Evolutionary conservation across 768 basidiomycete genomes (phyloP).

Genomic region (Lactarius psammicola): DNA sequence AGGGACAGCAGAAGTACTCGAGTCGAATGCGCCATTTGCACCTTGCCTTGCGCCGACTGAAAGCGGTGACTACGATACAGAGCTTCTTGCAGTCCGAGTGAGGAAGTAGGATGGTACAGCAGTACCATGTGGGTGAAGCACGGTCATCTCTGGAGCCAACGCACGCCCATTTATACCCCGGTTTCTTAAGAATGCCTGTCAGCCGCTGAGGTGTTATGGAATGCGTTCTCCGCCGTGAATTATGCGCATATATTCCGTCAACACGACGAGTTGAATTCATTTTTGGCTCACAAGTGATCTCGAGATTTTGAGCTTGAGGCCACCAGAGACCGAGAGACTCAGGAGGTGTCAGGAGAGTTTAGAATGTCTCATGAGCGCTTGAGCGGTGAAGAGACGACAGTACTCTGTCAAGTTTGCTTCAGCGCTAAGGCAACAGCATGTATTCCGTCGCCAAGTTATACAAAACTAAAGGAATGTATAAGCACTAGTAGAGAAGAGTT

Average conservation of each 20-base stretch:
- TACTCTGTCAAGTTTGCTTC: neutral
- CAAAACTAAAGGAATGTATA: constrained; percentile 5
- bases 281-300: neutral
- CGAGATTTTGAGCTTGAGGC: neutral
- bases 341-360: neutral
- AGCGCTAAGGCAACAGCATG: neutral
- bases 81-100: neutral
- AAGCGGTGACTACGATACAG: neutral
- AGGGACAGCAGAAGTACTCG: neutral
- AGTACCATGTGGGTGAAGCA: neutral
- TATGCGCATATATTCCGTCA: neutral
- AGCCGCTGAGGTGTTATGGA: constrained; percentile 5
- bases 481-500: neutral
- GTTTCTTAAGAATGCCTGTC: neutral
- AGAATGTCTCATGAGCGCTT: neutral
- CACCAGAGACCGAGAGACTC: neutral
- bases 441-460: constrained; percentile 10
- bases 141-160: neutral
- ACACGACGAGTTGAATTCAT: neutral
- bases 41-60: neutral
- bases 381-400: neutral
- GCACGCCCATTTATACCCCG: constrained; percentile 7
- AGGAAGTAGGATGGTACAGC: neutral
- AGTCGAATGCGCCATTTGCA: neutral
- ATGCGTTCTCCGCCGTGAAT: neutral